Evolutionary conservation across 2,329 filamentous ascomycete genomes (phyloP).

Genomic region (Beauveria rudraprayagi): DNA sequence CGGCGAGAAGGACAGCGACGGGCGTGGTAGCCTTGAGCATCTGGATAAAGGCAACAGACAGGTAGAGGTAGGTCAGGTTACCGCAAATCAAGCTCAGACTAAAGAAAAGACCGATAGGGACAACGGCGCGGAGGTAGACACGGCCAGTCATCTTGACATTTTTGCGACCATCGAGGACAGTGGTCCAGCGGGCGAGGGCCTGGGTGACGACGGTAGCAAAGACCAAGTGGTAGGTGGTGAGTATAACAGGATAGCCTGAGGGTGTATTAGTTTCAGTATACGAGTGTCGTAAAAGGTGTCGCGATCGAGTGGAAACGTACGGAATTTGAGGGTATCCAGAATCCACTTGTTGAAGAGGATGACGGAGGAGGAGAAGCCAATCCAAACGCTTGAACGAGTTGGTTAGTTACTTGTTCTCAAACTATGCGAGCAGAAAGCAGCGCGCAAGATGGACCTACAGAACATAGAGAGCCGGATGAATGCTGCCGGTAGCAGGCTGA

Average conservation of each 20-base stretch:
- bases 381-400: slow-evolving; percentile 65
- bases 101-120: slow-evolving; percentile 94
- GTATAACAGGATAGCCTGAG: slow-evolving; percentile 63
- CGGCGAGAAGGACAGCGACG: slow-evolving; percentile 82
- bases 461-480: slow-evolving; percentile 85
- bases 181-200: slow-evolving; percentile 81
- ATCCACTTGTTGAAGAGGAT: slow-evolving; percentile 99
- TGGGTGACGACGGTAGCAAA: slow-evolving; percentile 96
- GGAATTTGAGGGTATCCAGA: slow-evolving; percentile 75
- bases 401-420: neutral
- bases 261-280: slow-evolving; percentile 56
- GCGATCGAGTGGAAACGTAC: slow-evolving; percentile 41
- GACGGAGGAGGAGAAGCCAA: slow-evolving; percentile 82
- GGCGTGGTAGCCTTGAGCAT: slow-evolving; percentile 99
- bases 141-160: slow-evolving; percentile 94
- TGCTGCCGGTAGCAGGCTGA: slow-evolving; percentile 51
- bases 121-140: slow-evolving; percentile 85
- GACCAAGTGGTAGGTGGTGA: slow-evolving; percentile 91
- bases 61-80: slow-evolving; percentile 90
- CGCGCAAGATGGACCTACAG: slow-evolving; percentile 36
- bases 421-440: slow-evolving; percentile 10
- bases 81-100: slow-evolving; percentile 92
- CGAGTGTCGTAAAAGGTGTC: slow-evolving; percentile 61
- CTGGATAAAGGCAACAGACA: slow-evolving; percentile 95
- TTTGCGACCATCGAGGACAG: slow-evolving; percentile 85